Conservation (phyloP, 148 eudicot genomes). For the Dianthus caryophyllus region DNA sequence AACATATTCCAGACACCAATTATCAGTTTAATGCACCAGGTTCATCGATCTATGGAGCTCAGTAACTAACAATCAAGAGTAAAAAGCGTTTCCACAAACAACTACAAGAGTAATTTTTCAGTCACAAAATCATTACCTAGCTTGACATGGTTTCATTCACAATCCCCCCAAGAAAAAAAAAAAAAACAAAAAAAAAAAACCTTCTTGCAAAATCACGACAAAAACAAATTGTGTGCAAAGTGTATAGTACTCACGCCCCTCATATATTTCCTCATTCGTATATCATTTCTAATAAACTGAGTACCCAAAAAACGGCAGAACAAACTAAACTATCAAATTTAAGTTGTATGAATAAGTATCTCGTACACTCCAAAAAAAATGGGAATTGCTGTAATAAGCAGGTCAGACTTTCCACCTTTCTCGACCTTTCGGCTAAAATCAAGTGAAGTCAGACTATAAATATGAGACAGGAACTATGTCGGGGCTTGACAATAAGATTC, state of each 20-base stretch:
- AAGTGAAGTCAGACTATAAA: background rate
- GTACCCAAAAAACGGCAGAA: background rate
- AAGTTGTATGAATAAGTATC: background rate
- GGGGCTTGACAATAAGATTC: conserved; percentile 1
- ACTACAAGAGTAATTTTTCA: background rate
- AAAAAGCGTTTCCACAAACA: background rate
- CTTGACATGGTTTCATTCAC: background rate
- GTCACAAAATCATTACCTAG: background rate
- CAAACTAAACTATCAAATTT: background rate
- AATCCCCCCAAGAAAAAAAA: too few relatives aligned
- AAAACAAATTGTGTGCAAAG: background rate
- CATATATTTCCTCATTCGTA: background rate
- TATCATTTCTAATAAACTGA: background rate
- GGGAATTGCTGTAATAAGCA: background rate
- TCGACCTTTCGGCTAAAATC: too few relatives aligned
- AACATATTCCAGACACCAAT: background rate
- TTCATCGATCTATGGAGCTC: background rate
- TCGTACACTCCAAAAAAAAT: too few relatives aligned
- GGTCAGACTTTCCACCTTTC: background rate
- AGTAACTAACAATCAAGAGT: background rate
- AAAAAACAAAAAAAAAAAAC: too few relatives aligned
- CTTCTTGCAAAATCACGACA: background rate
- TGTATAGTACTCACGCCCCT: background rate
- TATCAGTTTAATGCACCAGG: background rate
- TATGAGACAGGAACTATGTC: background rate